Conservation (phyloP, 371 early-diverging fungal species). For the Mortierella sp. region DNA sequence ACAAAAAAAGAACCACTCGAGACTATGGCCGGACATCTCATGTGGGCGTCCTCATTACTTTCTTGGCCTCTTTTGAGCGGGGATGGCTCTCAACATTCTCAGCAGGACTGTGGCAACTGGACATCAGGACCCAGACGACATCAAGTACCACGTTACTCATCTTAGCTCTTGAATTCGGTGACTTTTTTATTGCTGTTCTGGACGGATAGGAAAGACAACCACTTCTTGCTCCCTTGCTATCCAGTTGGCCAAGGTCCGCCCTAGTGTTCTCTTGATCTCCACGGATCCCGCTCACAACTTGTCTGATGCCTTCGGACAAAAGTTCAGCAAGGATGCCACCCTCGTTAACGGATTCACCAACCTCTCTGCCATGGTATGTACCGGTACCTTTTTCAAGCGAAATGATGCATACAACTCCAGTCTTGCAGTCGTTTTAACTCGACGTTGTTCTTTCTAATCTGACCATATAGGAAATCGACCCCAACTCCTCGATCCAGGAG, state of each 20-base stretch:
- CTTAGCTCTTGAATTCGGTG: too few species aligned
- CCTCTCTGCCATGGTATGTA: conserved; percentile 93
- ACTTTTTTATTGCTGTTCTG: conserved; percentile 12
- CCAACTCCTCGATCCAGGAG: conserved; percentile 95
- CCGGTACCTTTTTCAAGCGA: not conserved
- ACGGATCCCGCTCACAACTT: conserved; percentile 99
- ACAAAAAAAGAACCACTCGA: not conserved
- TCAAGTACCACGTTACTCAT: not conserved
- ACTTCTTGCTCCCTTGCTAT: conserved; percentile 90
- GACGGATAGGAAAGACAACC: conserved; percentile 73
- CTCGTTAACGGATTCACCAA: conserved; percentile 95
- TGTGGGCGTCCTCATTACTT: not conserved
- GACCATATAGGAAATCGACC: conserved; percentile 93
- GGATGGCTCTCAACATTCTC: not conserved
- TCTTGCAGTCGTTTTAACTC: too few species aligned
- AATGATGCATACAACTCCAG: not conserved
- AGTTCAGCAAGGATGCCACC: conserved; percentile 97
- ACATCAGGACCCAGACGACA: not conserved
- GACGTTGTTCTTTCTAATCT: not conserved
- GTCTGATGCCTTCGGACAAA: conserved; percentile 99
- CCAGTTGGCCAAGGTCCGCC: conserved; percentile 92
- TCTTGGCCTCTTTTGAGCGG: not conserved
- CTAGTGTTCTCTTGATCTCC: conserved; percentile 96
- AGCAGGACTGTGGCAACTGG: not conserved
- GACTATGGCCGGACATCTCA: not conserved